Percentiles rank a stretch among this genome's conserved stretches.
phyloP scores from a whole-genome alignment of 2,329 filamentous ascomycete genomes.

The Septoria petroselini region DNA sequence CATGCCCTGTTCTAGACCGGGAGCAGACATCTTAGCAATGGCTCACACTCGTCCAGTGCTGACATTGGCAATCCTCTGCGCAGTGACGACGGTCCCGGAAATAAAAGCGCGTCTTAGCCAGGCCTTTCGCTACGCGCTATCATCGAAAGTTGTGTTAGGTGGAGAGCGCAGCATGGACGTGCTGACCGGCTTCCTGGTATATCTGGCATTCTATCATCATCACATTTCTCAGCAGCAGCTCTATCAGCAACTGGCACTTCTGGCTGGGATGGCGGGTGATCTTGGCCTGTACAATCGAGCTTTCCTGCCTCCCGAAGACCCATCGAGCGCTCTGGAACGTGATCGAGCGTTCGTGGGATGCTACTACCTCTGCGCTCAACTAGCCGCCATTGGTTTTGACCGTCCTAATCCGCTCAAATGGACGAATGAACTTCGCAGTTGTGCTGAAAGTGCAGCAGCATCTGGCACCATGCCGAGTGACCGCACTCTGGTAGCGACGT shows the following conservation, averaged over 20 bases:
- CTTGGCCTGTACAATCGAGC: conserved; percentile 27
- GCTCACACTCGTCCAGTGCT: conserved; percentile 25
- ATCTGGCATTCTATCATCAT: conserved; percentile 31
- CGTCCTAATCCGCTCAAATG: conserved; percentile 31
- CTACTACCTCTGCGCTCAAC: conserved; percentile 29
- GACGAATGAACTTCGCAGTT: conserved; percentile 25
- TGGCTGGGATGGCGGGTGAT: conserved; percentile 32
- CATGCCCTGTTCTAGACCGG: conserved; percentile 4
- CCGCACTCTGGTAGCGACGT: conserved; percentile 13
- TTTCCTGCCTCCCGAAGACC: conserved; percentile 16
- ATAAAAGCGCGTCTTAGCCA: conserved; percentile 26
- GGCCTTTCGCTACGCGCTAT: conserved; percentile 30
- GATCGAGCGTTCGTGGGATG: conserved; percentile 31
- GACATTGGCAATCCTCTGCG: conserved; percentile 30
- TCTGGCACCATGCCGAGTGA: conserved; percentile 21
- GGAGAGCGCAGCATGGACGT: conserved; percentile 30
- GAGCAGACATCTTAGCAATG: conserved; percentile 24
- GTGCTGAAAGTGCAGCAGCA: conserved; percentile 20
- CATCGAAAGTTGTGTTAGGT: conserved; percentile 28
- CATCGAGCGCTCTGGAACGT: conserved; percentile 22
- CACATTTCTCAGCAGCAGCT: conserved; percentile 29
- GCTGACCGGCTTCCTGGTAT: conserved; percentile 29
- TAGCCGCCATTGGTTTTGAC: conserved; percentile 29
- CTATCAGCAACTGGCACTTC: conserved; percentile 29
- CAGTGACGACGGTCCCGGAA: conserved; percentile 25